Evolutionary conservation across 2,329 filamentous ascomycete genomes (phyloP), one percentile per base, ranked within the genome.

Genomic region (Stagonosporopsis chrysanthemi): DNA sequence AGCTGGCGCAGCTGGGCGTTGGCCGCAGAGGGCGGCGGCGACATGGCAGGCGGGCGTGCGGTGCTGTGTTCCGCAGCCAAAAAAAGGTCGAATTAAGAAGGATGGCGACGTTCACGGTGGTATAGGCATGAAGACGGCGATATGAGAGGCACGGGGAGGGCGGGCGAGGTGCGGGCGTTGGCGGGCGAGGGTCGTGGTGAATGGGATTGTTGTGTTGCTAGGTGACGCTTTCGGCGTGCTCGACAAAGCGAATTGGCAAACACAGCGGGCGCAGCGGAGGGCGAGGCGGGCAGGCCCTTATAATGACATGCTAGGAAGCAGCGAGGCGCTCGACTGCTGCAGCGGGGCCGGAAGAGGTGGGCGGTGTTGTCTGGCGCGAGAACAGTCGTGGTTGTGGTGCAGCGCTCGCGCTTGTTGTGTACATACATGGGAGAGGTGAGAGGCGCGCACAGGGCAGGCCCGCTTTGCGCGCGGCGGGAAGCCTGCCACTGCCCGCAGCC

Each of bases 1-100:
- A 88, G 80, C 67, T 88, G 85, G 69, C 86, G 82, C 69, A 89
- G 80, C 75, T 89, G 87, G 64, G 79, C 78, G 52, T 83, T 82
- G 59, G 86, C 81, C 70, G 85, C 80, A 44, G 82, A 76, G 41
- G 80, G 82, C 41, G 83, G 82, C 33, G 84, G 82, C 54, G 85
- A 82, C 86, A 88, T 88, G 70, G 64, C 54, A 59, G 56, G 66
- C 60, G 61, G 65, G 47, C 45, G 50, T 45, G 44, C 29, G 50
- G 54, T 42, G 52, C 38, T 24, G 58, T 45, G 40, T 43, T 36
- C 38, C 24, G 56, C 53, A 52, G 36, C 47, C 35, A 4, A 8
- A 8, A 26, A 26, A 53, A 54, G 52, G 58, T 44, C 36, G 54
- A 48, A 50, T 56, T 46, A 48, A 44, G 54, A 52, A 56, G 43